Conservation (phyloP, 2,329 filamentous ascomycete genomes). For the Cercospora sojina region DNA sequence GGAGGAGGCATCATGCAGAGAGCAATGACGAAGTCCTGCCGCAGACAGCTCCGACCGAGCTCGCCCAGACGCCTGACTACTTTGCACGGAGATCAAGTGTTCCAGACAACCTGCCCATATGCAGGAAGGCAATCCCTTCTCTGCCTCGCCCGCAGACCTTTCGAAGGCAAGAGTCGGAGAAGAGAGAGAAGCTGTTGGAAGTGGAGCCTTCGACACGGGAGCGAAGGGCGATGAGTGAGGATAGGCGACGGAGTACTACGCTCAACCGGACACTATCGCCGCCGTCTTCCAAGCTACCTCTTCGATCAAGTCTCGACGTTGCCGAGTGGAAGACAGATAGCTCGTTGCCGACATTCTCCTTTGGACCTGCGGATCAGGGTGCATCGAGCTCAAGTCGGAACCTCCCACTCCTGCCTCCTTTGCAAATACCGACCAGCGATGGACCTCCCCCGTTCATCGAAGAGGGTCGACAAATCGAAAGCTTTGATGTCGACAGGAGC, state of each 20-base stretch:
- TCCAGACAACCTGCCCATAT: constrained; percentile 27
- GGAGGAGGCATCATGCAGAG: constrained; percentile 32
- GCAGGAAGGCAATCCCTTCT: constrained; percentile 58
- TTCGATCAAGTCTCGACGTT: constrained; percentile 43
- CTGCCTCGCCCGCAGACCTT: constrained; percentile 77
- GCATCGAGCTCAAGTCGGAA: constrained; percentile 16
- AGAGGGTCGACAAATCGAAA: constrained; percentile 37
- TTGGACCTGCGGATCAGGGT: constrained; percentile 3
- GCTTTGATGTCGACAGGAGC: constrained; percentile 52
- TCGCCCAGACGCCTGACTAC: constrained; percentile 33
- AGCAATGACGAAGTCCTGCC: constrained; percentile 18
- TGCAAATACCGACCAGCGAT: constrained; percentile 25
- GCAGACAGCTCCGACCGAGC: constrained; percentile 28
- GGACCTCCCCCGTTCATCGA: constrained; percentile 17
- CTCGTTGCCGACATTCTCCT: constrained; percentile 5
- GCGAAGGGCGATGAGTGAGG: constrained; percentile 69
- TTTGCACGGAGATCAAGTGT: constrained; percentile 27
- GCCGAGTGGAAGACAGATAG: constrained; percentile 11
- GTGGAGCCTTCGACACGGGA: constrained; percentile 63
- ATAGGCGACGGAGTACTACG: constrained; percentile 44
- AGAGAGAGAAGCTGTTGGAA: constrained; percentile 69
- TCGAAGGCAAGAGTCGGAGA: constrained; percentile 78
- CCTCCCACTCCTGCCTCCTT: constrained; percentile 24
- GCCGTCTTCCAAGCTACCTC: constrained; percentile 39
- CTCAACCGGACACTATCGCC: constrained; percentile 47